phyloP scores from a whole-genome alignment of 2,329 filamentous ascomycete genomes.

The Myriosclerotinia duriaeana region DNA sequence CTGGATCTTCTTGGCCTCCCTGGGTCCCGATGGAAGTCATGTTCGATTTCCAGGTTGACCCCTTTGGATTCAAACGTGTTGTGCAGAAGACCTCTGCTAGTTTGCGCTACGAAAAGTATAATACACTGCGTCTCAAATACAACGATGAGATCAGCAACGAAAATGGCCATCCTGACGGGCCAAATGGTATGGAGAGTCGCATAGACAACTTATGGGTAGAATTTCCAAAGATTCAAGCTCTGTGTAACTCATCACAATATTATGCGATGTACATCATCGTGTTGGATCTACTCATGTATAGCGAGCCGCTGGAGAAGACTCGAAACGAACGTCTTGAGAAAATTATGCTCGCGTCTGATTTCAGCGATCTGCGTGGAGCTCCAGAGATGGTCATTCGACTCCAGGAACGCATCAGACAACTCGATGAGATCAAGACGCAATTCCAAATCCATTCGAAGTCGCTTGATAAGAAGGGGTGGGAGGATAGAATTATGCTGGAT shows the following conservation, averaged over 20 bases:
- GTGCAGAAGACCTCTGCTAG: conserved; percentile 95
- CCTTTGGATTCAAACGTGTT: conserved; percentile 96
- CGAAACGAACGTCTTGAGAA: conserved; percentile 92
- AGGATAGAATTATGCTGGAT: conserved; percentile 85
- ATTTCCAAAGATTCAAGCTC: conserved; percentile 88
- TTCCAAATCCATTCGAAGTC: conserved; percentile 91
- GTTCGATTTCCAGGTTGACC: conserved; percentile 91
- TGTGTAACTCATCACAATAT: conserved; percentile 96
- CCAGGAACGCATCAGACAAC: conserved; percentile 86
- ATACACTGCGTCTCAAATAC: conserved; percentile 92
- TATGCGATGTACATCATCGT: conserved; percentile 99
- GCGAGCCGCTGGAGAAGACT: conserved; percentile 95
- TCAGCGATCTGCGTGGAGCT: conserved; percentile 90
- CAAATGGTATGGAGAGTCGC: conserved; percentile 66
- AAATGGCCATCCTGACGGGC: conserved; percentile 51
- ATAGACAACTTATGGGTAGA: conserved; percentile 97
- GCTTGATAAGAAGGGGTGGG: conserved; percentile 86
- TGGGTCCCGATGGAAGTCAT: conserved; percentile 99
- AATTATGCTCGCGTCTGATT: conserved; percentile 98
- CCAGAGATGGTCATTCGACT: conserved; percentile 89
- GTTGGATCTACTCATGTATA: conserved; percentile 92
- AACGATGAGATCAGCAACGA: conserved; percentile 79
- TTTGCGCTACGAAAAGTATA: conserved; percentile 96
- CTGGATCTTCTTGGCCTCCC: conserved; percentile 88
- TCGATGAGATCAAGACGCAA: conserved; percentile 94